phyloP scores from a whole-genome alignment of 2,329 filamentous ascomycete genomes.

The Pezizomycotina sp. region DNA sequence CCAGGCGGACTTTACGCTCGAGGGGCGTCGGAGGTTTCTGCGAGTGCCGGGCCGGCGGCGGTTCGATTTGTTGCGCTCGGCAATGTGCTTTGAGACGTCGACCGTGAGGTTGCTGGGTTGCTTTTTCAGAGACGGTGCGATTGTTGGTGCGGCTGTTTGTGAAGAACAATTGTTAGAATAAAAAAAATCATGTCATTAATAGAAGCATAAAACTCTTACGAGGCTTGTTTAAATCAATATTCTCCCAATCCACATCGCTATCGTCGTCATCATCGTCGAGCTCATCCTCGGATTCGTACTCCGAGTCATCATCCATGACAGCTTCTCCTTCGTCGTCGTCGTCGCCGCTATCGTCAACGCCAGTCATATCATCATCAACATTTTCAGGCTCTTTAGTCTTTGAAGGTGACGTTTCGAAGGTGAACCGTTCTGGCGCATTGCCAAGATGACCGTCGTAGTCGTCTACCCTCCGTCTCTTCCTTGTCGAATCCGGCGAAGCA shows the following conservation, averaged over 20 bases:
- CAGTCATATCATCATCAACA: slow-evolving; percentile 2
- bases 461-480: slow-evolving; percentile 2
- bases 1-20: slow-evolving; percentile 46
- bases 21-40: slow-evolving; percentile 39
- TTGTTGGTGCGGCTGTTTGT: slow-evolving; percentile 3
- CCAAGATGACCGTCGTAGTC: not conserved
- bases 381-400: slow-evolving; percentile 8
- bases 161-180: not conserved
- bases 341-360: slow-evolving; percentile 20
- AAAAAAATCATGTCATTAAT: not conserved
- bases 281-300: slow-evolving; percentile 16
- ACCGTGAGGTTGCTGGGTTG: not conserved
- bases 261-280: slow-evolving; percentile 31
- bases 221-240: slow-evolving; percentile 35
- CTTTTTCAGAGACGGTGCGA: slow-evolving; percentile 8
- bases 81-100: slow-evolving; percentile 6
- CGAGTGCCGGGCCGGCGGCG: too few species aligned
- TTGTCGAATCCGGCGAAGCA: too few species aligned
- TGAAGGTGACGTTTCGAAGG: slow-evolving; percentile 5
- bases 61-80: slow-evolving; percentile 20
- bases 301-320: slow-evolving; percentile 3
- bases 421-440: too few species aligned
- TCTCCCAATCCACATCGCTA: slow-evolving; percentile 47
- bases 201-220: slow-evolving; percentile 21
- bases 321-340: slow-evolving; percentile 20